Conservation (phyloP, 2,329 filamentous ascomycete genomes). For the Lasiodiplodia sp. region DNA sequence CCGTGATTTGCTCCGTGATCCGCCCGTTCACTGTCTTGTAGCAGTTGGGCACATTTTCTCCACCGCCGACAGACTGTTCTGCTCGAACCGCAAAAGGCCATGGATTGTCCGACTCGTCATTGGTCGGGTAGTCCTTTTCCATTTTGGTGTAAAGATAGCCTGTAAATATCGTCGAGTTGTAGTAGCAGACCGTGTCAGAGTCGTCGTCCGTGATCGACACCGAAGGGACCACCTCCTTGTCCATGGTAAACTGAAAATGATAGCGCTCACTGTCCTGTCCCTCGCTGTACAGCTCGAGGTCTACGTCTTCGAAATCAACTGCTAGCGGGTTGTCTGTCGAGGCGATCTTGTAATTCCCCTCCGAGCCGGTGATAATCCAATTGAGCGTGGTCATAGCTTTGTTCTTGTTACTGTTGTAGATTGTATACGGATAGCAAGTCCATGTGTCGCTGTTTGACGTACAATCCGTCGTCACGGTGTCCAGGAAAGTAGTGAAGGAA, state of each 20-base stretch:
- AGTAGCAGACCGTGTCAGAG: slow-evolving; percentile 64
- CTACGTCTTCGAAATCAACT: slow-evolving; percentile 62
- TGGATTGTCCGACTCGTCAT: slow-evolving; percentile 34
- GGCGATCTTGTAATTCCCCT: slow-evolving; percentile 59
- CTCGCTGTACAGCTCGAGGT: slow-evolving; percentile 58
- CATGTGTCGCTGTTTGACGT: slow-evolving; percentile 66
- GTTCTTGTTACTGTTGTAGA: slow-evolving; percentile 54
- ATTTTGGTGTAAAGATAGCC: slow-evolving; percentile 68
- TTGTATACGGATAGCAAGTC: slow-evolving; percentile 66
- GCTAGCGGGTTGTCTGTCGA: slow-evolving; percentile 64
- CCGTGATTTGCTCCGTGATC: slow-evolving; percentile 45
- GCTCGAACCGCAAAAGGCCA: slow-evolving; percentile 69
- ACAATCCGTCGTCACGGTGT: slow-evolving; percentile 62
- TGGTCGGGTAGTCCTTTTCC: slow-evolving; percentile 49
- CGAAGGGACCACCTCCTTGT: slow-evolving; percentile 62
- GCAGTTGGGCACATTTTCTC: slow-evolving; percentile 62
- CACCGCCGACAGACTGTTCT: slow-evolving; percentile 59
- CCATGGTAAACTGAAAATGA: slow-evolving; percentile 62
- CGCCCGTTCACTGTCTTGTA: slow-evolving; percentile 50
- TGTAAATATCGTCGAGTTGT: slow-evolving; percentile 62
- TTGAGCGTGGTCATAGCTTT: slow-evolving; percentile 62
- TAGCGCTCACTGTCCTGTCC: slow-evolving; percentile 63
- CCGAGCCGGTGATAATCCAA: slow-evolving; percentile 64
- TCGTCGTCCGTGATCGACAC: slow-evolving; percentile 53
- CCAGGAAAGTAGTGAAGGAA: slow-evolving; percentile 65